Conservation (phyloP, 495 filamentous ascomycete genomes). For the Evernia prunastri region DNA sequence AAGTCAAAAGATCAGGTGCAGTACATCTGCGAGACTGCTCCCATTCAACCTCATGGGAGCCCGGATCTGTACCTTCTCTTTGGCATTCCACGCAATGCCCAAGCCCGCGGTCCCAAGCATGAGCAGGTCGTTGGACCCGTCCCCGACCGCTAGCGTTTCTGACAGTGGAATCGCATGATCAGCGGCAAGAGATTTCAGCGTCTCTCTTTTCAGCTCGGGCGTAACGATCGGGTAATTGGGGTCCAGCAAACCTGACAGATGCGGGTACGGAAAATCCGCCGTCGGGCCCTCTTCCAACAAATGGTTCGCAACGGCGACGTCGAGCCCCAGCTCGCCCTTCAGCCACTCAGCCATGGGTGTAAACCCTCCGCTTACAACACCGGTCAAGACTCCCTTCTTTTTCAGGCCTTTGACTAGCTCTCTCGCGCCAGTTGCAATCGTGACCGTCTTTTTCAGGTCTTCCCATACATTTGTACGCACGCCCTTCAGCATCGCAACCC, state of each 20-base stretch:
- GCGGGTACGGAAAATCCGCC: conserved; percentile 21
- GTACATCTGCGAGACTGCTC: conserved; percentile 67
- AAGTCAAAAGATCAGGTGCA: conserved; percentile 54
- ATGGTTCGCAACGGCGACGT: conserved; percentile 82
- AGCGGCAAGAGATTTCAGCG: conserved; percentile 69
- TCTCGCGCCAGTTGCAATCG: conserved; percentile 71
- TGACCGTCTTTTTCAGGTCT: conserved; percentile 62
- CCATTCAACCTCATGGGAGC: conserved; percentile 79
- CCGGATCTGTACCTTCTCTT: conserved; percentile 81
- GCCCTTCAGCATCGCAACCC: conserved; percentile 73
- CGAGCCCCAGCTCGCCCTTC: conserved; percentile 68
- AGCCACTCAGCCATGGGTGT: conserved; percentile 82
- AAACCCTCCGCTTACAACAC: conserved; percentile 89
- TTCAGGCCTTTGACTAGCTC: conserved; percentile 68
- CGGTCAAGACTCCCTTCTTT: conserved; percentile 70
- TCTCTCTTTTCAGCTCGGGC: conserved; percentile 66
- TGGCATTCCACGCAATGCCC: conserved; percentile 91
- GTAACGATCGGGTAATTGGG: conserved; percentile 69
- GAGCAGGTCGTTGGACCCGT: conserved; percentile 89
- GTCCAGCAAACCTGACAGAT: conserved; percentile 70
- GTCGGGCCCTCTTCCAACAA: conserved; percentile 5
- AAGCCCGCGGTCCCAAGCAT: conserved; percentile 88
- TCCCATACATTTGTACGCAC: conserved; percentile 75
- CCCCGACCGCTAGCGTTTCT: conserved; percentile 82
- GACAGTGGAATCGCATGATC: conserved; percentile 62